Conservation (phyloP, 257 asterid species). For the Solanum tarapatanum region DNA sequence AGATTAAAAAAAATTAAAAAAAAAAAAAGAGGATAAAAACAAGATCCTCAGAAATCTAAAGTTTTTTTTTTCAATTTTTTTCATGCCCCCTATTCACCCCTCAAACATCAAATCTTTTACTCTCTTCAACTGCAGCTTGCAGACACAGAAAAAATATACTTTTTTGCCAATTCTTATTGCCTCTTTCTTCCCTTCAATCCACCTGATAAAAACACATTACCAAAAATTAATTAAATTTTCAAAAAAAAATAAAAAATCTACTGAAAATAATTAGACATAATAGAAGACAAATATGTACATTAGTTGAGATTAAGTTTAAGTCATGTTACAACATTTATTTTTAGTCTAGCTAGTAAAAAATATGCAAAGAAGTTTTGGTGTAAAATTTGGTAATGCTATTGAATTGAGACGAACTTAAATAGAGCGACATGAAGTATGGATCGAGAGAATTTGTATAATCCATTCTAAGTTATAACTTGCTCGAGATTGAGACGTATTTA, state of each 20-base stretch:
- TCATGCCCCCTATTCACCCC: background rate
- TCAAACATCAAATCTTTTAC: constrained; percentile 8
- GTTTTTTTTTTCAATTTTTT: constrained; percentile 4
- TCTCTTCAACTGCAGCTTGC: constrained; percentile 24
- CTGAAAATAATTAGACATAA: background rate
- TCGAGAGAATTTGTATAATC: background rate
- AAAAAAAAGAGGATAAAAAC: constrained; percentile 19
- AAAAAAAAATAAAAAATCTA: background rate
- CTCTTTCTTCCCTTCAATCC: constrained; percentile 48
- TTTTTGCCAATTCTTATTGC: constrained; percentile 25
- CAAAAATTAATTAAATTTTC: background rate
- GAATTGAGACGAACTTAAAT: background rate
- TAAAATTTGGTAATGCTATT: background rate
- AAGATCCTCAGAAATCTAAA: constrained; percentile 33
- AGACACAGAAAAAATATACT: constrained; percentile 6
- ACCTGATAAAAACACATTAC: constrained; percentile 25
- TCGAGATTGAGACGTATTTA: rapidly evolving
- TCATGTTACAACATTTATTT: background rate
- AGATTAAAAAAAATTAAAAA: constrained; percentile 13
- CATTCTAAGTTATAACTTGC: background rate
- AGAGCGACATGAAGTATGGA: background rate
- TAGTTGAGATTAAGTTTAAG: background rate
- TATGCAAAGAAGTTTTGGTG: background rate
- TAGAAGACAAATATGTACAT: background rate
- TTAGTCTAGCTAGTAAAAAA: background rate